Evolutionary conservation across 192 early-diverging fungal genomes (phyloP), one percentile per base, ranked within the genome.

Genomic region (Backusella liffmaniae): DNA sequence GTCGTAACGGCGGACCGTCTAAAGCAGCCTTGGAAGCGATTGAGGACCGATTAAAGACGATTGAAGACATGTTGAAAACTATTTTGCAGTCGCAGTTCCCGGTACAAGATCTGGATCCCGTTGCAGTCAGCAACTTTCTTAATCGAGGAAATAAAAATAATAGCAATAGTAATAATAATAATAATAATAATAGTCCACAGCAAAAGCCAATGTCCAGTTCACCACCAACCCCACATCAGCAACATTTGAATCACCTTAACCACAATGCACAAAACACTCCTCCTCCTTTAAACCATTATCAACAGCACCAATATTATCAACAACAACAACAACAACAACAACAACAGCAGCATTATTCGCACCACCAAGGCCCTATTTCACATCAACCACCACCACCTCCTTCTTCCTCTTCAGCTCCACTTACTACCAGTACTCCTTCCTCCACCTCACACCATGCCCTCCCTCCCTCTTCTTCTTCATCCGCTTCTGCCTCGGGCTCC

Each of bases 51-150:
- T 66, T 82, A 68, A 75, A 79, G 70, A 76, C 81, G 21, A 82
- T 82, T 42, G 81, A 82, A 69, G 76, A 79, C 62, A 78, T 82
- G 77, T 66, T 82, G n/a, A 78, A 71, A 37, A 76, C 77, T n/a
- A 79, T 82, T 35, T 67, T 81, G 10, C 67, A 69, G 15, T 76
- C 77, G 12, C 62, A 53, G 41, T 23, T 51, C 18, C 15, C 62
- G 35, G 71, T 56, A 8, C 30, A 4, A 51, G 69, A 69, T 51
- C 75, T 71, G 32, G 44, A 49, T 42, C 51, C 69, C 32, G 67
- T 51, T 32, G 67, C 75, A 8, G 67, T 77, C 53, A 56, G 37
- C 37, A 41, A 65, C 46, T 72, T 71, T 36, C 70, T 71, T 32
- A 66, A 70, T 35, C 59, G 49, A 42, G 49, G 51, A n/a, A 66